phyloP scores from a whole-genome alignment of 495 filamentous ascomycete species.

The Tetracladium setigerum region DNA sequence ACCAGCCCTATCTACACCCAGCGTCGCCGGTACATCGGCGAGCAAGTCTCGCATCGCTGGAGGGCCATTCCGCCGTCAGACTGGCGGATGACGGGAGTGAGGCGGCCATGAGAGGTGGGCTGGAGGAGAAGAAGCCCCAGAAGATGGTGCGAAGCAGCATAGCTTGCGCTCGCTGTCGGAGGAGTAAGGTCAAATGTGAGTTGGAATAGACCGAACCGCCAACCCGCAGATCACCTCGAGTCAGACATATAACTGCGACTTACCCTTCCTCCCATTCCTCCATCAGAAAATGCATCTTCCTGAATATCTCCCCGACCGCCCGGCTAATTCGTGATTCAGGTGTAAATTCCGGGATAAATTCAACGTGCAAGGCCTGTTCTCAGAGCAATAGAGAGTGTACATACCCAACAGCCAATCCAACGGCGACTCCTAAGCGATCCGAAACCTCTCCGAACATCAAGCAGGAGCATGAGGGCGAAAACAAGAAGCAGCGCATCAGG shows the following conservation, averaged over 20 bases:
- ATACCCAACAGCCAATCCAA: constrained; percentile 57
- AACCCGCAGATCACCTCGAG: too few relatives aligned
- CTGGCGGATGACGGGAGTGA: constrained; percentile 19
- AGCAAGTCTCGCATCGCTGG: constrained; percentile 10
- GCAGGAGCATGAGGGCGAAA: constrained; percentile 52
- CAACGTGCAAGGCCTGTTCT: constrained; percentile 71
- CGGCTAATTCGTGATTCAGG: constrained; percentile 9
- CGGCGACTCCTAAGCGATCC: constrained; percentile 46
- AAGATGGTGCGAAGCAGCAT: constrained; percentile 71
- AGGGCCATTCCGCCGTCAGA: constrained; percentile 4
- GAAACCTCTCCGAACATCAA: constrained; percentile 44
- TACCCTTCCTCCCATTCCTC: too few relatives aligned
- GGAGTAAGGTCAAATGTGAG: constrained; percentile 70
- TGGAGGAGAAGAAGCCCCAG: constrained; percentile 37
- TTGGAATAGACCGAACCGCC: background rate
- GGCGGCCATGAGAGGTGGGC: constrained; percentile 20
- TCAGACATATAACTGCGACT: too few relatives aligned
- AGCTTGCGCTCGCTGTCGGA: constrained; percentile 69
- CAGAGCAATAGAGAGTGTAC: constrained; percentile 68
- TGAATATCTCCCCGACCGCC: background rate
- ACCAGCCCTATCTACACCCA: constrained; percentile 18
- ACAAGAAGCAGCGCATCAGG: constrained; percentile 49
- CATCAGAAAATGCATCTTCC: too few relatives aligned
- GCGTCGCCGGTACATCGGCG: constrained; percentile 11
- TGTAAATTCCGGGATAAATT: constrained; percentile 65